Evolutionary conservation across 2,329 filamentous ascomycete genomes (phyloP), one percentile per base, ranked within the genome.

Genomic region (Albifimbria verrucaria): DNA sequence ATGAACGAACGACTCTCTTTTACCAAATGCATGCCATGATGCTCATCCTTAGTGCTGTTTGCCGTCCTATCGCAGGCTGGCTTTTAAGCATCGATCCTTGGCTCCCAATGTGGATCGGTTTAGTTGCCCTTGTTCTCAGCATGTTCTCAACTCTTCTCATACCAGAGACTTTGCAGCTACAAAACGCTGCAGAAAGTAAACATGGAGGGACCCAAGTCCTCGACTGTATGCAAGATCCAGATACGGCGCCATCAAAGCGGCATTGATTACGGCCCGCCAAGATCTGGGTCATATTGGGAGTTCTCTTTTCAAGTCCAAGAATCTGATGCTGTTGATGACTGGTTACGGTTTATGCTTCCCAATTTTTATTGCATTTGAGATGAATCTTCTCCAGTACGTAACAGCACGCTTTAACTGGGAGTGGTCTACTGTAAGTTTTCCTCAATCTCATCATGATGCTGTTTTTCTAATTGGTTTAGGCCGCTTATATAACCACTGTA

Each of bases 351-450:
- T 61, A 17, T 63, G 53, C 20, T 57, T 54, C 10, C 62, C 68
- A 1, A 55, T 74, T n/a, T 60, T 62, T 1, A 63, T 73, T 15
- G 63, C 66, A 10, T 50, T 71, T 4, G 42, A 66, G 0, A 64
- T 68, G 22, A 70, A 70, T 20, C 54, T 81, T 5, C 59, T 83
- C 2, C 82, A 84, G 59, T 83, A 83, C 58, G 70, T 77, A 50
- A 77, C 75, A 1, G 77, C 75, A 46, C 72, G 79, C 7, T 83
- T 80, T 60, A 50, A 65, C 24, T 77, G 79, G 71, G 72, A 71
- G 7, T 78, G 77, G 74, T 73, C 70, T 43, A 68, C 67, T 50
- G 72, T 74, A 55, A 52, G 65, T 18, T 39, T 39, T 39, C 12
- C 32, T 39, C 12, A 6, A 12, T 39, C 5, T 5, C 15, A 12